These are phyloP conservation scores for Ogataea zsoltii DNA, from an alignment of 805 yeast genomes.

Conservation along the genomic window DNA sequence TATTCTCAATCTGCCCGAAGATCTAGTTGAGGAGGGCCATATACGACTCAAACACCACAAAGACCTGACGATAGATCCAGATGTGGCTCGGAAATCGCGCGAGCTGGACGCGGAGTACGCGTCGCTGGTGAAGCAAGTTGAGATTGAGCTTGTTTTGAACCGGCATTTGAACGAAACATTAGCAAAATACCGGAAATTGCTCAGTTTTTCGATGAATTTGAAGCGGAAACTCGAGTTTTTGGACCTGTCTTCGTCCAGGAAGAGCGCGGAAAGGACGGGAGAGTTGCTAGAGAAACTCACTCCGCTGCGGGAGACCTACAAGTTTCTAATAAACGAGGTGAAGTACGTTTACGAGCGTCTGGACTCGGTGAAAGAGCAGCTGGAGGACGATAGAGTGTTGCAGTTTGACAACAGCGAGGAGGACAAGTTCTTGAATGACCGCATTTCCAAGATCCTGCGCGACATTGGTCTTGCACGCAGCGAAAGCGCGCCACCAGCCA, in stretches of 20 bases:
- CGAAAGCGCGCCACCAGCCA: not conserved
- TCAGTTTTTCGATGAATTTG: slow-evolving; percentile 29
- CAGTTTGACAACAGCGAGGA: slow-evolving; percentile 16
- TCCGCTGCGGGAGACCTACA: slow-evolving; percentile 31
- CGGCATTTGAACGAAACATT: slow-evolving; percentile 42
- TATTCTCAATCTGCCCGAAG: slow-evolving; percentile 67
- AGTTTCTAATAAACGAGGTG: slow-evolving; percentile 27
- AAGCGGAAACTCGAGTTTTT: slow-evolving; percentile 13
- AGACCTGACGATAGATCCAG: slow-evolving; percentile 37
- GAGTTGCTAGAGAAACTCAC: slow-evolving; percentile 17
- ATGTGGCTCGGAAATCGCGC: slow-evolving; percentile 20
- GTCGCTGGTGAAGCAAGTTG: slow-evolving; percentile 39
- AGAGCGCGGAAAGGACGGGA: slow-evolving; percentile 4
- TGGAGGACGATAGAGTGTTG: slow-evolving; percentile 12
- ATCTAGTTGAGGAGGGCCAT: slow-evolving; percentile 64
- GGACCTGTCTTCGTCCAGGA: slow-evolving; percentile 9
- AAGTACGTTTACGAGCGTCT: slow-evolving; percentile 22
- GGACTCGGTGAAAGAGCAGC: slow-evolving; percentile 11
- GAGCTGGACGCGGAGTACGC: slow-evolving; percentile 25
- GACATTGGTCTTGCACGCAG: slow-evolving; percentile 10
- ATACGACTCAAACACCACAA: slow-evolving; percentile 69
- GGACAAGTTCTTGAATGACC: slow-evolving; percentile 22
- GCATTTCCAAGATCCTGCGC: slow-evolving; percentile 15
- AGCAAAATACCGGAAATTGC: slow-evolving; percentile 39
- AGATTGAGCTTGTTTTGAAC: slow-evolving; percentile 45